Base-by-base conservation (phyloP, 106 monocot species). In the Dioscorea zingiberensis region DNA sequence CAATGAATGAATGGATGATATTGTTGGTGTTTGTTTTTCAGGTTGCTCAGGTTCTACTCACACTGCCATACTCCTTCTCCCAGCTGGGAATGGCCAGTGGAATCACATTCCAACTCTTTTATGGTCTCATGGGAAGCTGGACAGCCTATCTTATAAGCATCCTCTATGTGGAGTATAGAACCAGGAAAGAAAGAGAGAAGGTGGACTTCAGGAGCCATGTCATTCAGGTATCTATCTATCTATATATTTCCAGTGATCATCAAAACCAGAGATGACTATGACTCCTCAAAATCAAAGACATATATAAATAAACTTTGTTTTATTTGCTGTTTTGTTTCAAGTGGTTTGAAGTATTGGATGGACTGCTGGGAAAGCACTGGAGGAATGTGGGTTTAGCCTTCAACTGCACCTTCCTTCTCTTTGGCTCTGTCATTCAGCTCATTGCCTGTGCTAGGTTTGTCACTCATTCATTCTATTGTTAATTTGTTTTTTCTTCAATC, bases 261-360 rank as follows among this genome's bases (percentile, higher is more conserved):
- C n/a, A n/a, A n/a, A n/a, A n/a, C n/a, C n/a, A n/a, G n/a, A n/a
- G n/a, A n/a, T n/a, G n/a, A n/a, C n/a, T n/a, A n/a, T n/a, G n/a
- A n/a, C n/a, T n/a, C n/a, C n/a, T n/a, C n/a, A n/a, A n/a, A n/a
- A n/a, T n/a, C n/a, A n/a, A n/a, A n/a, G n/a, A n/a, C n/a, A n/a
- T n/a, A n/a, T n/a, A n/a, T n/a, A n/a, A n/a, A n/a, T n/a, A n/a
- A n/a, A n/a, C n/a, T n/a, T n/a, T n/a, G n/a, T n/a, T 22, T 62
- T 64, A 3, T 56, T 38, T 48, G 25, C 12, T 51, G 44, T 71
- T 26, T 60, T 22, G 38, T 62, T 27, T 53, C 29, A 44, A 88
- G 88, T 88, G 88, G 88, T 88, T 88, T 70, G 84, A 88, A 54
- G 84, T 88, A 54, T 59, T 88, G 17, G 88, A 88, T 73, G 88